phyloP scores from a whole-genome alignment of 2,329 filamentous ascomycete genomes.

The Ilyonectria robusta region DNA sequence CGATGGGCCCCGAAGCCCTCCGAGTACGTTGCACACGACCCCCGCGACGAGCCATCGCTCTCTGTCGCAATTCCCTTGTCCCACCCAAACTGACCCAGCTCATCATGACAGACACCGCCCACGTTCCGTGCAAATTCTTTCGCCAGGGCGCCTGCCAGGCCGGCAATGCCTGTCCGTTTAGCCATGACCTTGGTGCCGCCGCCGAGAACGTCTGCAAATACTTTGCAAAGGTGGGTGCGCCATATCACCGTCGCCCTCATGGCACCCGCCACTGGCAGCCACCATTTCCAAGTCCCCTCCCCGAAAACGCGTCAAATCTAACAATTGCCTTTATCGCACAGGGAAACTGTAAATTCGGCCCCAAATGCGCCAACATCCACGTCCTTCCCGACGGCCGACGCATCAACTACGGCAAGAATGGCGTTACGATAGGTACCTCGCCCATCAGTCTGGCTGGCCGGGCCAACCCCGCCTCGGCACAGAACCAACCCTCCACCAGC shows the following conservation, averaged over 20 bases:
- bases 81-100: constrained; percentile 39
- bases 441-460: constrained; percentile 76
- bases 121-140: constrained; percentile 99
- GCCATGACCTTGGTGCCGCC: constrained; percentile 89
- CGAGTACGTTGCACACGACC: constrained; percentile 62
- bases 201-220: constrained; percentile 97
- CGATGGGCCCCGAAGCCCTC: constrained; percentile 74
- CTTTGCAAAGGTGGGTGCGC: constrained; percentile 87
- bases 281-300: constrained; percentile 9
- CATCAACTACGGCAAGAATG: constrained; percentile 84
- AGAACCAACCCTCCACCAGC: constrained; percentile 74
- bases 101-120: constrained; percentile 81
- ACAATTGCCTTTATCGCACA: constrained; percentile 55
- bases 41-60: constrained; percentile 39
- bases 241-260: constrained; percentile 37
- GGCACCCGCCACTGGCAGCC: constrained; percentile 26
- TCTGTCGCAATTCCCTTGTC: constrained; percentile 18
- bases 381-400: constrained; percentile 93
- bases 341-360: constrained; percentile 99
- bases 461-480: constrained; percentile 64
- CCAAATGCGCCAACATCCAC: constrained; percentile 97
- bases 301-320: constrained; percentile 35
- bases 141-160: constrained; percentile 96
- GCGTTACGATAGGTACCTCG: constrained; percentile 74
- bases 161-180: constrained; percentile 95